A percentile compares a stretch with the other conserved stretches of the same genome.
Evolutionary conservation across 2,329 filamentous ascomycete genomes (phyloP).

Genomic region (Penicillium sp.): DNA sequence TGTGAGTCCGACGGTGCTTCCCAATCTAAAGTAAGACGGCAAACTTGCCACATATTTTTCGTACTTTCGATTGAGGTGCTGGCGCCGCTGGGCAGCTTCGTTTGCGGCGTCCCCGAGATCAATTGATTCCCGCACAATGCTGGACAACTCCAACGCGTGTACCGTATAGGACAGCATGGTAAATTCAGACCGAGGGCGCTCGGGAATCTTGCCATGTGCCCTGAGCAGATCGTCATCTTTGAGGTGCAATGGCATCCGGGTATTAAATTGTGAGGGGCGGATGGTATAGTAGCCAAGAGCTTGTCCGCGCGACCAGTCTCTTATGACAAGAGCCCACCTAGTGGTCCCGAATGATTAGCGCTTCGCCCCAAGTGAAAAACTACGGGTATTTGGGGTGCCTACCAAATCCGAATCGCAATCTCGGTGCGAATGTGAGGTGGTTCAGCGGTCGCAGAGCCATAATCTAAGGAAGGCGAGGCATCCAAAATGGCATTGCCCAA

Average conservation of each 20-base stretch:
- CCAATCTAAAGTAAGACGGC: slow-evolving; percentile 13
- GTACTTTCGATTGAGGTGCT: slow-evolving; percentile 8
- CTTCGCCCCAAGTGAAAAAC: not conserved
- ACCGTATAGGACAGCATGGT: not conserved
- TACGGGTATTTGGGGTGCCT: not conserved
- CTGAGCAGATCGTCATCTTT: not conserved
- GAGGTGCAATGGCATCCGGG: slow-evolving; percentile 5
- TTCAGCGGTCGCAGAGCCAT: not conserved
- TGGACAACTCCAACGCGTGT: not conserved
- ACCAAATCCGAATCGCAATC: not conserved
- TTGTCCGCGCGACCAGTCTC: slow-evolving; percentile 21
- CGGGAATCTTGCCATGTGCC: not conserved
- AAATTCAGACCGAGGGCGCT: not conserved
- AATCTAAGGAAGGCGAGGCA: not conserved
- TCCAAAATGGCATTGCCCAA: not conserved
- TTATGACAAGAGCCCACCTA: slow-evolving; percentile 4
- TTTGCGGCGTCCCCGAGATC: not conserved
- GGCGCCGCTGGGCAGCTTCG: not conserved
- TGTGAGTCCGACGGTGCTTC: slow-evolving; percentile 11
- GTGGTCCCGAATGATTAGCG: not conserved
- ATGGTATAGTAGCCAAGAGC: slow-evolving; percentile 18
- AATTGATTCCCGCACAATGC: not conserved
- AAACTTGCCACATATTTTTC: slow-evolving; percentile 8
- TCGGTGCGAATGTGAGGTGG: not conserved
- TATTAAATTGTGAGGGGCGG: slow-evolving; percentile 16